Percentiles rank a stretch among this genome's conserved stretches.
These are phyloP conservation scores for Alternaria rosae DNA, from an alignment of 2,329 filamentous ascomycete genomes.

Conservation along the genomic window DNA sequence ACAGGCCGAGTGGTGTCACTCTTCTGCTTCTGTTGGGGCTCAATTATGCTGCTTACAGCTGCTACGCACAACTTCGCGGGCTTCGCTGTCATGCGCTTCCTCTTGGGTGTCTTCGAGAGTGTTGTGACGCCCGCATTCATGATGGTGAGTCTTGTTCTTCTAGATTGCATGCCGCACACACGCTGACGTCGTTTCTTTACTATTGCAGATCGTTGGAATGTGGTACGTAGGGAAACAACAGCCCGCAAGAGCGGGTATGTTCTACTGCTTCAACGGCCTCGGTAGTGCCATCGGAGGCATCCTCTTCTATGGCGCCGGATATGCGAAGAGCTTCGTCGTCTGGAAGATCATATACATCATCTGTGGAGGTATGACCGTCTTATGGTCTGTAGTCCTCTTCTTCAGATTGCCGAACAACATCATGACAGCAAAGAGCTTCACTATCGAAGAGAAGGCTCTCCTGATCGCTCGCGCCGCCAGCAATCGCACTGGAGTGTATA, in stretches of 20 bases:
- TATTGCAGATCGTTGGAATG: conserved; percentile 7
- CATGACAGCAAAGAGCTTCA: conserved; percentile 53
- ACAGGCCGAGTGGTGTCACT: conserved; percentile 43
- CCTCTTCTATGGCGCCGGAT: conserved; percentile 51
- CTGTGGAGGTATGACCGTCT: conserved; percentile 54
- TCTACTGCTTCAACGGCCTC: conserved; percentile 33
- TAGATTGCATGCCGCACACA: background rate
- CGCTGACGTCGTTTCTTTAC: background rate
- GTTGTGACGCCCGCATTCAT: conserved; percentile 29
- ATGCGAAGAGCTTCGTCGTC: conserved; percentile 52
- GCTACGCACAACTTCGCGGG: conserved; percentile 30
- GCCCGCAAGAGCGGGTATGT: conserved; percentile 32
- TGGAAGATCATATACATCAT: conserved; percentile 58
- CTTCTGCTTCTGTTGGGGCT: conserved; percentile 27
- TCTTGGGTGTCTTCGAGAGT: conserved; percentile 34
- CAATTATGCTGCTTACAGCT: conserved; percentile 27
- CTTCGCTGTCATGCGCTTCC: conserved; percentile 26
- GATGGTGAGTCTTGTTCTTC: conserved; percentile 18
- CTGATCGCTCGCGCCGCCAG: conserved; percentile 51
- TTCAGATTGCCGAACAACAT: conserved; percentile 54
- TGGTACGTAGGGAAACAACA: conserved; percentile 22
- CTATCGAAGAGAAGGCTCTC: conserved; percentile 54
- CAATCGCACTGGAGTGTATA: conserved; percentile 54
- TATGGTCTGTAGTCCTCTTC: conserved; percentile 55
- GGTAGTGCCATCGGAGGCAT: conserved; percentile 39